A percentile compares a stretch with the other conserved stretches of the same genome.
phyloP scores from a whole-genome alignment of 805 yeast species.

The Zygosaccharomyces lentus region DNA sequence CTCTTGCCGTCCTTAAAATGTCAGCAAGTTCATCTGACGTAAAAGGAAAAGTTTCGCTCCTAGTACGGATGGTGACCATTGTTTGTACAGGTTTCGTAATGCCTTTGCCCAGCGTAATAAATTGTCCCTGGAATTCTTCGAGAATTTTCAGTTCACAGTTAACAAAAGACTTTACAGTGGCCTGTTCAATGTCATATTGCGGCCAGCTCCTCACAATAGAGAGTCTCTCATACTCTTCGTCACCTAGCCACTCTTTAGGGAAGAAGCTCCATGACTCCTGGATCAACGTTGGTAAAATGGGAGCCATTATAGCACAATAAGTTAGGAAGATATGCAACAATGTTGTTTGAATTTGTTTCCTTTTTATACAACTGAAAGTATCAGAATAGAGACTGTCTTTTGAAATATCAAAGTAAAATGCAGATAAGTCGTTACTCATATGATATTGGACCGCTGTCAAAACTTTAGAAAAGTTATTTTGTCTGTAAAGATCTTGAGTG shows the following conservation, averaged over 20 bases:
- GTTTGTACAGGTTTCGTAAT: slow-evolving; percentile 27
- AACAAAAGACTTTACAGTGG: slow-evolving; percentile 13
- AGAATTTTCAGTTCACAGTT: slow-evolving; percentile 19
- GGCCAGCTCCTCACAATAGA: slow-evolving; percentile 11
- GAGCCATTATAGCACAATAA: slow-evolving; percentile 67
- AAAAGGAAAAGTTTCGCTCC: slow-evolving; percentile 12
- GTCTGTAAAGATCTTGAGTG: slow-evolving; percentile 45
- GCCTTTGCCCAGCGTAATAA: slow-evolving; percentile 18
- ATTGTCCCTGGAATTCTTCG: slow-evolving; percentile 19
- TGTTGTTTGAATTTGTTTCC: slow-evolving; percentile 55
- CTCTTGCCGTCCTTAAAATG: slow-evolving; percentile 61
- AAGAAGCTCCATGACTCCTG: slow-evolving; percentile 83
- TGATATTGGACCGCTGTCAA: slow-evolving; percentile 65
- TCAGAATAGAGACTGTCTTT: slow-evolving; percentile 87
- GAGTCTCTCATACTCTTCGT: background rate
- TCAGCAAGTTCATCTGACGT: slow-evolving; percentile 48
- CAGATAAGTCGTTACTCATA: slow-evolving; percentile 69
- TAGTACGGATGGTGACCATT: slow-evolving; percentile 28
- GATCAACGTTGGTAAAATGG: slow-evolving; percentile 75
- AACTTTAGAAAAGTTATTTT: slow-evolving; percentile 64
- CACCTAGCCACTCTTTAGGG: slow-evolving; percentile 33
- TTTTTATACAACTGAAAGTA: slow-evolving; percentile 35
- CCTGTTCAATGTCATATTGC: slow-evolving; percentile 1
- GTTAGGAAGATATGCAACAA: slow-evolving; percentile 53
- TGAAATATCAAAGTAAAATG: slow-evolving; percentile 78